Conservation (phyloP, 306 rosid species). For the Gillenia trifoliata region DNA sequence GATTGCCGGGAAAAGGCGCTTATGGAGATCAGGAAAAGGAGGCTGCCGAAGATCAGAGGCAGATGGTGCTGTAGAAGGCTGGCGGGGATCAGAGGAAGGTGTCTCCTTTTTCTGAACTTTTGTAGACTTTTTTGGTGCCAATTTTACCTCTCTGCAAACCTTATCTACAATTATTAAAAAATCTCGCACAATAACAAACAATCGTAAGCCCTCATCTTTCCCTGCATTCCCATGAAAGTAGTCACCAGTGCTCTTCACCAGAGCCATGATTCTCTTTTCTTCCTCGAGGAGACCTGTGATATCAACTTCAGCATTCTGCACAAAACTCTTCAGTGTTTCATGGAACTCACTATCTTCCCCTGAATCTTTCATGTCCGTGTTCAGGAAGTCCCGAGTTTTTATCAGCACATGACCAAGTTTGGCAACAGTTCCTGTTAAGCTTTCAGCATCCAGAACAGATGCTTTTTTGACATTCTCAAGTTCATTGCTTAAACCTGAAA, state of each 20-base stretch:
- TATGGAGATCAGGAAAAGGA: slow-evolving; percentile 37
- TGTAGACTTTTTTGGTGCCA: slow-evolving; percentile 34
- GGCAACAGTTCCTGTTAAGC: slow-evolving; percentile 67
- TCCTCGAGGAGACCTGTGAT: slow-evolving; percentile 51
- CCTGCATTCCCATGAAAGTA: slow-evolving; percentile 89
- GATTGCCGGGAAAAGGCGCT: slow-evolving; percentile 53
- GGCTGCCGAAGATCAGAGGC: slow-evolving; percentile 35
- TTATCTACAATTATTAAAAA: slow-evolving; percentile 81
- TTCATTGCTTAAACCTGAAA: slow-evolving; percentile 62
- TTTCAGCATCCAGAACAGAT: slow-evolving; percentile 71
- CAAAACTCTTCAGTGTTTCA: slow-evolving; percentile 48
- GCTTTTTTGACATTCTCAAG: slow-evolving; percentile 87
- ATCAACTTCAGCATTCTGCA: slow-evolving; percentile 63
- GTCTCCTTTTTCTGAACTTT: slow-evolving; percentile 39
- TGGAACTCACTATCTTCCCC: slow-evolving; percentile 44
- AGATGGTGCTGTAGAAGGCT: slow-evolving; percentile 23
- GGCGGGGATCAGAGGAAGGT: slow-evolving; percentile 24
- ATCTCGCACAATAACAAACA: slow-evolving; percentile 72
- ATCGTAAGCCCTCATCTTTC: slow-evolving; percentile 82
- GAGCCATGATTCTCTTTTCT: slow-evolving; percentile 73
- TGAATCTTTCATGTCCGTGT: slow-evolving; percentile 33
- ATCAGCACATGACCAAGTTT: slow-evolving; percentile 59
- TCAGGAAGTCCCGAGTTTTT: slow-evolving; percentile 54
- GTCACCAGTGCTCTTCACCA: slow-evolving; percentile 88
- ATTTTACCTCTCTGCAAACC: slow-evolving; percentile 67